Base-by-base conservation (phyloP, 2,329 filamentous ascomycete genomes). In the Hymenoscyphus repandus region DNA sequence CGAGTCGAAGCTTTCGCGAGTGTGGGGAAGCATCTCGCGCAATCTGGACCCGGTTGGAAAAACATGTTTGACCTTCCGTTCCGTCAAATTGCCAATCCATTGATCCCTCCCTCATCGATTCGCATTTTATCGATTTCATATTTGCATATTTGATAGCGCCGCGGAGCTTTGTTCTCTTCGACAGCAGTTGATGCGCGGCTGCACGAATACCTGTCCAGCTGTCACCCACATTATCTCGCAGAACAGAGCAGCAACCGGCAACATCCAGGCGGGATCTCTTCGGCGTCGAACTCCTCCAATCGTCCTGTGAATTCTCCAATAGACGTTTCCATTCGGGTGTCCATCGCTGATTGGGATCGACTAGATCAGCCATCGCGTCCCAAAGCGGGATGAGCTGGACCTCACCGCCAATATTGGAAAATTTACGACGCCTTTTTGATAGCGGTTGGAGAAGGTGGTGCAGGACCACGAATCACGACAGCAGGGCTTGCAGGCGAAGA, bases 391-490 rank as follows among this genome's bases (percentile, higher is more conserved):
- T n/a, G 18, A 45, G 34, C 38, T 47, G 45, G 41, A 33, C 18
- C 37, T 45, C 32, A 47, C 47, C 40, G 50, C 53, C 54, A 59
- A 58, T 50, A 54, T 56, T 57, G 22, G 33, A 50, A 32, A 44
- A 20, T 46, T 20, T 40, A 22, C 31, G 34, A 46, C 50, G 50
- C 50, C 45, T 48, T 37, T 41, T 49, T 49, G 40, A 37, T 47
- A 36, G 42, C 41, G 34, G 45, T 40, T 39, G 43, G 15, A 44
- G 42, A 33, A 22, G 40, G 47, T 38, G 46, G 49, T 55, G 54
- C 50, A 38, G 40, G 46, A 40, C 49, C 54, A 54, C 52, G 49
- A 55, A 58, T 58, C 54, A 56, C 54, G 43, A 42, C 49, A 46
- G 50, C 39, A 54, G 44, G 47, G 22, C 17, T 38, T 52, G 53